Conservation (phyloP, 2,329 filamentous ascomycete genomes). For the Dactylellina haptotyla region DNA sequence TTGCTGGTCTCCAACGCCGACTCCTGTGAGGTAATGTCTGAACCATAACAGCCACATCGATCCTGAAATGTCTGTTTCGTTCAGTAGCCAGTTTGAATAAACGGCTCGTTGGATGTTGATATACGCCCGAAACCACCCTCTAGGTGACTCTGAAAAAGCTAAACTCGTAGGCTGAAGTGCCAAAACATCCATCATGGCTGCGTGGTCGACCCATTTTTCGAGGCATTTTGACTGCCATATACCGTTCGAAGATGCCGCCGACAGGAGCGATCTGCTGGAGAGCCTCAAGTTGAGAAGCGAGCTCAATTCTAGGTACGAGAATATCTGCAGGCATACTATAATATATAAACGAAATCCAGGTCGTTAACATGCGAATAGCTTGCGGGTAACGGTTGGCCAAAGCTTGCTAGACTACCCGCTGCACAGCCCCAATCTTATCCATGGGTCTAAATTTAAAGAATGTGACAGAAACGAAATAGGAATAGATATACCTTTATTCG, state of each 20-base stretch:
- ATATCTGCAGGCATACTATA: constrained; percentile 53
- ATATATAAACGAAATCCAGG: constrained; percentile 28
- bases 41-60: constrained; percentile 53
- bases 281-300: constrained; percentile 52
- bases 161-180: constrained; percentile 49
- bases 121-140: constrained; percentile 48
- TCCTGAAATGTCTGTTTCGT: constrained; percentile 50
- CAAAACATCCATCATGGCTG: constrained; percentile 52
- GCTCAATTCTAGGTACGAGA: constrained; percentile 50
- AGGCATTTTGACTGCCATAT: constrained; percentile 51
- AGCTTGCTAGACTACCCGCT: constrained; percentile 54
- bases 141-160: constrained; percentile 54
- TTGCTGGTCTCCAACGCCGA: constrained; percentile 48
- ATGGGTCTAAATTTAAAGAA: constrained; percentile 50
- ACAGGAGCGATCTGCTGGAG: constrained; percentile 37
- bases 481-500: constrained; percentile 45
- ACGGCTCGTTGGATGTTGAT: constrained; percentile 45
- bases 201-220: constrained; percentile 42
- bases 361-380: constrained; percentile 38
- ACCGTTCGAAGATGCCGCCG: constrained; percentile 47
- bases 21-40: constrained; percentile 48
- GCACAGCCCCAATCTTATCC: constrained; percentile 53
- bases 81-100: constrained; percentile 51
- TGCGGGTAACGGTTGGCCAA: constrained; percentile 44
- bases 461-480: constrained; percentile 52